Conservation (phyloP, 225 moss, liverwort and hornwort genomes). For the Asterella californica region DNA sequence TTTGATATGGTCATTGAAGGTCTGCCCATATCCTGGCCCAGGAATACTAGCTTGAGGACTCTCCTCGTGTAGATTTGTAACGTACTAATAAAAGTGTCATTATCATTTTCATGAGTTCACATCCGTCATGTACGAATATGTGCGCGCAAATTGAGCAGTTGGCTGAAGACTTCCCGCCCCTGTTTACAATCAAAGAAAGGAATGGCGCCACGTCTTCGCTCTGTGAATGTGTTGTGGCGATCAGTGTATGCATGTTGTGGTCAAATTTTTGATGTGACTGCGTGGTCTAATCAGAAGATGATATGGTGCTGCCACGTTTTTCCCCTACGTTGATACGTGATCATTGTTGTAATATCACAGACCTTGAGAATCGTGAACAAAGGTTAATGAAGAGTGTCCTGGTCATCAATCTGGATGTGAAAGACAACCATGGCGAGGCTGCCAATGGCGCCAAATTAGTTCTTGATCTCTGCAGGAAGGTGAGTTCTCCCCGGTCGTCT, state of each 20-base stretch:
- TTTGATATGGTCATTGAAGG: constrained; percentile 98
- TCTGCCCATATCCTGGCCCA: constrained; percentile 34
- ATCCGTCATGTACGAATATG: background rate
- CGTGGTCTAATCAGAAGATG: background rate
- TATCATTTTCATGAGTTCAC: background rate
- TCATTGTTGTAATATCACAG: constrained; percentile 46
- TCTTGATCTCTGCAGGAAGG: constrained; percentile 93
- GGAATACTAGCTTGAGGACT: constrained; percentile 9
- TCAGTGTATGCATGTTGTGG: background rate
- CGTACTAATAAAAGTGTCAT: background rate
- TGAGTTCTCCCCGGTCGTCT: constrained; percentile 29
- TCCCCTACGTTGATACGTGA: constrained; percentile 7
- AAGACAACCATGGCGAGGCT: constrained; percentile 98
- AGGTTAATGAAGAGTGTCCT: constrained; percentile 80
- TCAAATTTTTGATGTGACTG: background rate
- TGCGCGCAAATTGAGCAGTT: background rate
- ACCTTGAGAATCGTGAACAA: constrained; percentile 85
- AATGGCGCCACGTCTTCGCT: background rate
- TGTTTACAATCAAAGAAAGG: background rate
- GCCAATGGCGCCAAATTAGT: constrained; percentile 92
- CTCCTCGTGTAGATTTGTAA: background rate
- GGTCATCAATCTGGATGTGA: constrained; percentile 93
- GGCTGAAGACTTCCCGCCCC: background rate
- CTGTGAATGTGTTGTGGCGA: background rate
- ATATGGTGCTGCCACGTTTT: background rate